phyloP scores from a whole-genome alignment of 208 protist genomes.

The Leishmania amazonensis region DNA sequence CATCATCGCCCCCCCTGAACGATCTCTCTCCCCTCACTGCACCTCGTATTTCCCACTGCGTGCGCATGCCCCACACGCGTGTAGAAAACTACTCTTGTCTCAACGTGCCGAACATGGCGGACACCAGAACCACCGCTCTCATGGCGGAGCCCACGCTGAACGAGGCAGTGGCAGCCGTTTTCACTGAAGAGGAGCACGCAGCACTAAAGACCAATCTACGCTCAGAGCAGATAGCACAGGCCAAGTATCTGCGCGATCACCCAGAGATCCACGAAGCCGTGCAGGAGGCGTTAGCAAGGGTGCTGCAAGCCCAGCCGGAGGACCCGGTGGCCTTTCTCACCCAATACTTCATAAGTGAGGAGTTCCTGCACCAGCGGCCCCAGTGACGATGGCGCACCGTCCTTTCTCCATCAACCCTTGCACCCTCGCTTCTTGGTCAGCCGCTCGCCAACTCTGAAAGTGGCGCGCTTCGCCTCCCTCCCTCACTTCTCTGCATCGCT shows the following conservation, averaged over 20 bases:
- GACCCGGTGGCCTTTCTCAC: conserved; percentile 64
- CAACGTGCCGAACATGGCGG: conserved; percentile 3
- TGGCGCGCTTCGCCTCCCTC: neutral
- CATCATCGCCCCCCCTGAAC: neutral
- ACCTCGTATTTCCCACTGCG: neutral
- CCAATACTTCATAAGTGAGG: conserved; percentile 44
- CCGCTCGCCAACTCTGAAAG: neutral
- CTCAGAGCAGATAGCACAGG: conserved; percentile 70
- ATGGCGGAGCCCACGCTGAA: conserved; percentile 48
- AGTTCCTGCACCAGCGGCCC: conserved; percentile 20
- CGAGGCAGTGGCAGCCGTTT: conserved; percentile 63
- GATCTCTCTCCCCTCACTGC: neutral
- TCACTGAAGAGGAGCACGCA: conserved; percentile 63
- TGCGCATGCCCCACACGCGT: neutral
- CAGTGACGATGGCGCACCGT: neutral
- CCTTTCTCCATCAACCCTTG: neutral
- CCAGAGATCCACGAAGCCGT: conserved; percentile 76
- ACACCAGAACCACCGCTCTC: neutral
- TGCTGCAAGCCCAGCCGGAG: conserved; percentile 61
- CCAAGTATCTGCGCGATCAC: conserved; percentile 82
- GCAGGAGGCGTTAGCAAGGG: conserved; percentile 45
- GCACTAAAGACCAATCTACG: conserved; percentile 60
- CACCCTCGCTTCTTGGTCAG: neutral
- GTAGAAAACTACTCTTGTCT: neutral
- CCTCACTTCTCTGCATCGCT: neutral